Percentiles rank a stretch among this genome's conserved stretches.
These are phyloP conservation scores for Syzygium jambos DNA, from an alignment of 345 rosid genomes.

Conservation along the genomic window DNA sequence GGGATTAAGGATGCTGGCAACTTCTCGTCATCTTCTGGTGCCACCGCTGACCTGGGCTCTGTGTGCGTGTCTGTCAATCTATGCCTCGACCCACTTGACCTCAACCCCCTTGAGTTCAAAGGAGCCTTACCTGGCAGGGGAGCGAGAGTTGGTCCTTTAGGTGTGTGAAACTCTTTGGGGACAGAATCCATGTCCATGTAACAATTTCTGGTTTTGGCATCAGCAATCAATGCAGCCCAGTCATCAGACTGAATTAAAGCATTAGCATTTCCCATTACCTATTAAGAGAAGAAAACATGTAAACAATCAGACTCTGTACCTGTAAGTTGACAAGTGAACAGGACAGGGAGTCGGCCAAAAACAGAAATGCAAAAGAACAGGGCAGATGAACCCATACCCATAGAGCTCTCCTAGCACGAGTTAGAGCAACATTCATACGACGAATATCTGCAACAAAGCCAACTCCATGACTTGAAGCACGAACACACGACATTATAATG, in stretches of 20 bases:
- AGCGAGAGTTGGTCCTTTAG: slow-evolving; percentile 41
- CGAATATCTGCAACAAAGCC: slow-evolving; percentile 97
- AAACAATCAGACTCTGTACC: neutral
- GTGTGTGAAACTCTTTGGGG: slow-evolving; percentile 56
- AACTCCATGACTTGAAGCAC: slow-evolving; percentile 93
- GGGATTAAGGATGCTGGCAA: slow-evolving; percentile 25
- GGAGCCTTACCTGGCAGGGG: slow-evolving; percentile 43
- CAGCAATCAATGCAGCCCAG: slow-evolving; percentile 85
- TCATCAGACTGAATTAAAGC: slow-evolving; percentile 80
- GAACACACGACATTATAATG: slow-evolving; percentile 98
- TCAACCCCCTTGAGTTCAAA: slow-evolving; percentile 51
- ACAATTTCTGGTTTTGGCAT: slow-evolving; percentile 86
- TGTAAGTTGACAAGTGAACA: neutral
- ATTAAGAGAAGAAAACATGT: slow-evolving; percentile 17
- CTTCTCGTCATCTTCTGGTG: slow-evolving; percentile 75
- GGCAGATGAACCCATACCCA: slow-evolving; percentile 55
- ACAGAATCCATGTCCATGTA: slow-evolving; percentile 88
- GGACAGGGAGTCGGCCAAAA: neutral
- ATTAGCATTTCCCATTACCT: slow-evolving; percentile 96
- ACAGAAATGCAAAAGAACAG: neutral
- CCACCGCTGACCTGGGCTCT: slow-evolving; percentile 66
- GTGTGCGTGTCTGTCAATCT: slow-evolving; percentile 48
- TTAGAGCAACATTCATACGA: slow-evolving; percentile 98
- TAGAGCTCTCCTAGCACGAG: slow-evolving; percentile 93
- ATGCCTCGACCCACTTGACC: slow-evolving; percentile 65